phyloP scores from a whole-genome alignment of 2,329 filamentous ascomycete species.

The Ustilaginoidea virens region DNA sequence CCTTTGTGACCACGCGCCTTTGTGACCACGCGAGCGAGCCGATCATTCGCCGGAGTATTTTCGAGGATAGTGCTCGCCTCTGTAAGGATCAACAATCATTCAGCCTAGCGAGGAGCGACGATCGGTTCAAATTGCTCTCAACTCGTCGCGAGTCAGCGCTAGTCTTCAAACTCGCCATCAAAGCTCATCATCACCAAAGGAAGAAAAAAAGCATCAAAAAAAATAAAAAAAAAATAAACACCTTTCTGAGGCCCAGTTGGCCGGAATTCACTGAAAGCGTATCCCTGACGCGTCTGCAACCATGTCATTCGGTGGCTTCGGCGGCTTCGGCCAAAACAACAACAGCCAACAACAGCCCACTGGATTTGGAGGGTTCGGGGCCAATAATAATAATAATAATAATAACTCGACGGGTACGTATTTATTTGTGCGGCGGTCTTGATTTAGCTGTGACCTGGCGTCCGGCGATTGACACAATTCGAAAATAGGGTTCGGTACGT shows the following conservation, averaged over 20 bases:
- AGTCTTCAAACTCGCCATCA: no score
- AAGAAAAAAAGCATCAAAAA: no score
- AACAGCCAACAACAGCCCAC: conserved; percentile 19
- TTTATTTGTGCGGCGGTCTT: conserved; percentile 2
- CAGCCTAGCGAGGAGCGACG: no score
- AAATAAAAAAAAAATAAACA: no score
- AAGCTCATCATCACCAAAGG: no score
- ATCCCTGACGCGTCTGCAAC: conserved; percentile 10
- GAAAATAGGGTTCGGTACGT: conserved; percentile 18
- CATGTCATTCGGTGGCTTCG: conserved; percentile 42
- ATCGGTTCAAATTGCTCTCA: no score
- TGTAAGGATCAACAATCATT: no score
- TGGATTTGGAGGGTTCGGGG: conserved; percentile 44
- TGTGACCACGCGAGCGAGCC: no score
- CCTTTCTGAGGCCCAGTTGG: not conserved
- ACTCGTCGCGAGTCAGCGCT: no score
- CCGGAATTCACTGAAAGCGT: not conserved
- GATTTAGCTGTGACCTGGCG: conserved; percentile 8
- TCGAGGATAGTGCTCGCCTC: no score
- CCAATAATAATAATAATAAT: conserved; percentile 21
- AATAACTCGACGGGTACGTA: conserved; percentile 36
- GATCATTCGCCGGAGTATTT: no score
- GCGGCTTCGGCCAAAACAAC: conserved; percentile 45
- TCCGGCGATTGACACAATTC: conserved; percentile 11
- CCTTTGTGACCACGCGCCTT: no score